Evolutionary conservation across 495 filamentous ascomycete species (phyloP).

Genomic region (Podospora pseudocomata): DNA sequence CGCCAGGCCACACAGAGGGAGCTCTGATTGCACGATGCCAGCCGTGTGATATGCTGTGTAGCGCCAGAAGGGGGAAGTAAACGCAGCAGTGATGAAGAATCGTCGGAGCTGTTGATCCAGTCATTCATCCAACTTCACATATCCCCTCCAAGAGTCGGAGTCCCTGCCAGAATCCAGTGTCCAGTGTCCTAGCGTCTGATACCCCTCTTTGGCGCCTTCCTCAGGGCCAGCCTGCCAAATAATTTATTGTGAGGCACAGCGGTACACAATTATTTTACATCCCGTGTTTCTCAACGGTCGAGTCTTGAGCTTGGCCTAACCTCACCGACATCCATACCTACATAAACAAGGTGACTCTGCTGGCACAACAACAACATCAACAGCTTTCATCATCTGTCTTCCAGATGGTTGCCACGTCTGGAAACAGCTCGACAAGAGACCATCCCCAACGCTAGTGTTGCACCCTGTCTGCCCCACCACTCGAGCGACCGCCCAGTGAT

Average conservation of each 20-base stretch:
- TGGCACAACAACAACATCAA: background rate
- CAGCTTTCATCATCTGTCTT: background rate
- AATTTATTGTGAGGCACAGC: slow-evolving; percentile 9
- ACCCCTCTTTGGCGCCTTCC: slow-evolving; percentile 9
- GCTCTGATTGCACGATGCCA: background rate
- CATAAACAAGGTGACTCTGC: background rate
- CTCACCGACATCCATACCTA: background rate
- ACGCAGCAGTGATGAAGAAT: background rate
- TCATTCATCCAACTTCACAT: background rate
- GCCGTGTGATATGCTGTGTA: background rate
- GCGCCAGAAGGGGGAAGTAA: background rate
- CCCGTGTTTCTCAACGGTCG: background rate
- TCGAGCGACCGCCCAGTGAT: background rate
- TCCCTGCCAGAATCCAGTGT: background rate
- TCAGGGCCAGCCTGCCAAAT: background rate
- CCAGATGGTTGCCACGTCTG: background rate
- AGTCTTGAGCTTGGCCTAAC: too few relatives aligned
- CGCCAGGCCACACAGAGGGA: background rate
- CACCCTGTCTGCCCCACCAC: slow-evolving; percentile 1
- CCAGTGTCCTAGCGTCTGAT: slow-evolving; percentile 1
- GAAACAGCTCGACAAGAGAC: background rate
- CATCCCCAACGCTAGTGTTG: background rate
- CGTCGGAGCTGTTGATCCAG: background rate
- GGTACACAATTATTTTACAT: background rate
- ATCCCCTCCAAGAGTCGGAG: background rate